Percentiles rank a stretch among this genome's conserved stretches.
Evolutionary conservation across 179 eudicot species (phyloP).

Genomic region (Camellia oleifera): DNA sequence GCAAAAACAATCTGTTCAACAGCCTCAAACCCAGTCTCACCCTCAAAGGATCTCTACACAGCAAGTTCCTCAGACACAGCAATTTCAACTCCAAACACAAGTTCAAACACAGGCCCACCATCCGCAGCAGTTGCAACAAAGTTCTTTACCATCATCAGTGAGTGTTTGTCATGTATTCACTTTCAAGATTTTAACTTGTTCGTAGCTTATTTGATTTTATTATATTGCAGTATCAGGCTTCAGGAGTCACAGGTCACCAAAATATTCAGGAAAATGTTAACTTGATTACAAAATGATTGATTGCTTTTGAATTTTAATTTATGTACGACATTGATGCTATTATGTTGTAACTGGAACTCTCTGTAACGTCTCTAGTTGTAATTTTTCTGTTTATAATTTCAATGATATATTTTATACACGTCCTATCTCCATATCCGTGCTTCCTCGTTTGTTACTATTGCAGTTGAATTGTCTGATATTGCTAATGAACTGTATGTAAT

Average conservation of each 20-base stretch:
- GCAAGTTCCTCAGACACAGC: slow-evolving; percentile 45
- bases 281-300: background rate
- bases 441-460: too few relatives aligned
- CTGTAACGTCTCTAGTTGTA: background rate
- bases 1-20: slow-evolving; percentile 41
- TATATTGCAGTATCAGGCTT: slow-evolving; percentile 54
- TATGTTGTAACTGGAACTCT: background rate
- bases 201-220: slow-evolving; percentile 11
- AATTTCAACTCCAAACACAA: slow-evolving; percentile 31
- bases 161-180: slow-evolving; percentile 18
- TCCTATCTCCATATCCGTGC: too few relatives aligned
- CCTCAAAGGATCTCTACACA: slow-evolving; percentile 43
- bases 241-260: slow-evolving; percentile 45
- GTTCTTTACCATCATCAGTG: slow-evolving; percentile 47
- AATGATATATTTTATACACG: background rate
- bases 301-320: background rate
- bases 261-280: slow-evolving; percentile 47
- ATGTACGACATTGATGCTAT: background rate
- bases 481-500: background rate
- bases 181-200: background rate
- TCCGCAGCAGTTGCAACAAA: slow-evolving; percentile 48
- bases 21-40: slow-evolving; percentile 44
- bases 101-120: slow-evolving; percentile 38
- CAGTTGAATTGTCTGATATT: background rate
- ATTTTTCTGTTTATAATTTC: too few relatives aligned